Percentiles rank a stretch among this genome's conserved stretches.
These are phyloP conservation scores for Fusarium chaquense DNA, from an alignment of 2,329 filamentous ascomycete genomes.

Conservation along the genomic window DNA sequence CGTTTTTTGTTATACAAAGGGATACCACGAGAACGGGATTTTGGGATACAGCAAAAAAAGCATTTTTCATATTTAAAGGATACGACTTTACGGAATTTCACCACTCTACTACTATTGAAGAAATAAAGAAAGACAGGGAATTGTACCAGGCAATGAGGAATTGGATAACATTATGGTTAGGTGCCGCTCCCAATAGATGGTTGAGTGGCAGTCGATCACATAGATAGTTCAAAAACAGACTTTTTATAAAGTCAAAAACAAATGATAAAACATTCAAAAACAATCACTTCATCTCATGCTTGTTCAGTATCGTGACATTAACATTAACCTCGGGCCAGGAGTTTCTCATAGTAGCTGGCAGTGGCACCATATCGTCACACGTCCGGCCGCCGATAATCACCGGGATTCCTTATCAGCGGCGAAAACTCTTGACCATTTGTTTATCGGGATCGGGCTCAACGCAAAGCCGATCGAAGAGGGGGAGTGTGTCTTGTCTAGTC, in stretches of 20 bases:
- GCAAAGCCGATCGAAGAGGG: conserved; percentile 31
- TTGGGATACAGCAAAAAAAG: conserved; percentile 40
- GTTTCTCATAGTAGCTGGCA: conserved; percentile 20
- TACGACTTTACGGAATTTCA: conserved; percentile 32
- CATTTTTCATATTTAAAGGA: conserved; percentile 30
- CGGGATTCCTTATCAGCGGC: conserved; percentile 33
- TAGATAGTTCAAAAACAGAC: conserved; percentile 45
- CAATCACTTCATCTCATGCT: conserved; percentile 4
- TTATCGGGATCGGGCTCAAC: conserved; percentile 40
- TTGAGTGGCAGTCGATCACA: conserved; percentile 44
- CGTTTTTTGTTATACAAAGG: conserved; percentile 44
- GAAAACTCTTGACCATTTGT: conserved; percentile 27
- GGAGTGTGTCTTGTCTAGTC: neutral
- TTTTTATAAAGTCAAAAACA: conserved; percentile 19
- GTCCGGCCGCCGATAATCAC: conserved; percentile 18
- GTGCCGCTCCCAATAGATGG: conserved; percentile 42
- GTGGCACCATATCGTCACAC: conserved; percentile 23
- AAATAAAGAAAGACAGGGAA: conserved; percentile 27
- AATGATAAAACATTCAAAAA: conserved; percentile 43
- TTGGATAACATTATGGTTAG: conserved; percentile 30
- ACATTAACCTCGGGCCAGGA: conserved; percentile 24
- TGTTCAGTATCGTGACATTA: neutral
- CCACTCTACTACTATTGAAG: conserved; percentile 36
- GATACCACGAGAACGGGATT: conserved; percentile 48
- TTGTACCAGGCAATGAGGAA: conserved; percentile 35